Evolutionary conservation across 495 filamentous ascomycete genomes (phyloP).

Genomic region (Xylaria palmicola): DNA sequence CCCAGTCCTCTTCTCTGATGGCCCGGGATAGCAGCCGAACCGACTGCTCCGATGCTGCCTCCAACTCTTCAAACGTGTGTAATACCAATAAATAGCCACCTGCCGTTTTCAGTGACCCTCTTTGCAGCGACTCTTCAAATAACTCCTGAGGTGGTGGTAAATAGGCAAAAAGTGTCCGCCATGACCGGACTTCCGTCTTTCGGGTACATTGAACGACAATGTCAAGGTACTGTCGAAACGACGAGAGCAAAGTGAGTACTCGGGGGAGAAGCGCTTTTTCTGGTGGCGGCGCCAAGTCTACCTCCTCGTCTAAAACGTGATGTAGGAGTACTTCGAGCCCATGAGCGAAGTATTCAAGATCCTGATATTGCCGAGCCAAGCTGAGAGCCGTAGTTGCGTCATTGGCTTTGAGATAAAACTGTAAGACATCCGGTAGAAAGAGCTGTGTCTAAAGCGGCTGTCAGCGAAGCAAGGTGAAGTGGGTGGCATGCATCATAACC

Average conservation of each 20-base stretch:
- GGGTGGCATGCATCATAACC: conserved; percentile 21
- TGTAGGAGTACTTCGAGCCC: conserved; percentile 91
- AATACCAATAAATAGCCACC: conserved; percentile 95
- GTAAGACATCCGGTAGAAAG: conserved; percentile 84
- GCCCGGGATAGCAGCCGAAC: conserved; percentile 80
- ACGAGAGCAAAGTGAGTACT: conserved; percentile 85
- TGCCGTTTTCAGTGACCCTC: conserved; percentile 88
- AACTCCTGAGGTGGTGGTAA: conserved; percentile 85
- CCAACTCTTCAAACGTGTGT: conserved; percentile 86
- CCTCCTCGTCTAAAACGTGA: conserved; percentile 91
- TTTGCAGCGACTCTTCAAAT: conserved; percentile 85
- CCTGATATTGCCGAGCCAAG: conserved; percentile 76
- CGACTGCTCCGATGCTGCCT: conserved; percentile 74
- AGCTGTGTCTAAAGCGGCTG: conserved; percentile 64
- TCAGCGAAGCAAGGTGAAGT: conserved; percentile 20
- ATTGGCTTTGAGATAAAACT: conserved; percentile 67
- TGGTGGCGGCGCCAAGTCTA: conserved; percentile 68
- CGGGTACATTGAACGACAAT: conserved; percentile 96
- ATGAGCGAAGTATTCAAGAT: conserved; percentile 87
- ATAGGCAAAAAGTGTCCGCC: conserved; percentile 88
- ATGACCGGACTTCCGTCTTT: conserved; percentile 93
- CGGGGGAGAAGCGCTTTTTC: conserved; percentile 77
- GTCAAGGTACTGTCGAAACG: conserved; percentile 86
- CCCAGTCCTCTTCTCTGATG: conserved; percentile 87
- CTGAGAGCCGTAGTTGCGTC: conserved; percentile 72